Evolutionary conservation across 768 basidiomycete species (phyloP).

Genomic region (Hypholoma fasciculare): DNA sequence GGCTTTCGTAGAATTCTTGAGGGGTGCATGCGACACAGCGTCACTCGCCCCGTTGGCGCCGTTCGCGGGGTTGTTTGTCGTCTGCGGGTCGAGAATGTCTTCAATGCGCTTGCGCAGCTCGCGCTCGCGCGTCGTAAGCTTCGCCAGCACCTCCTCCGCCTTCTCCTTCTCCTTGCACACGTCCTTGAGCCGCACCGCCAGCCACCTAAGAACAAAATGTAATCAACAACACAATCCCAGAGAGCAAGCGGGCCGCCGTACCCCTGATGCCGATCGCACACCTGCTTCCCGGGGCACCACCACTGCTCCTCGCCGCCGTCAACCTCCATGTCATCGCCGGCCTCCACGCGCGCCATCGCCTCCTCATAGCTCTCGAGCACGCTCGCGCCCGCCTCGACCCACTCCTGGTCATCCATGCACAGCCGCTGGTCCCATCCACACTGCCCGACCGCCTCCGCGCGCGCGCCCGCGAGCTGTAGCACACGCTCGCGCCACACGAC

Average conservation of each 20-base stretch:
- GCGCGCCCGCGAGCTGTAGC: slow-evolving; percentile 63
- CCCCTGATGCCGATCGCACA: slow-evolving; percentile 81
- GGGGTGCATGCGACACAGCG: slow-evolving; percentile 29
- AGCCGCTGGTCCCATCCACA: slow-evolving; percentile 92
- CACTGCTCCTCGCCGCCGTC: slow-evolving; percentile 54
- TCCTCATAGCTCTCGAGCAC: slow-evolving; percentile 73
- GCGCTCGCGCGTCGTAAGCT: slow-evolving; percentile 73
- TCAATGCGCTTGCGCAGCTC: slow-evolving; percentile 79
- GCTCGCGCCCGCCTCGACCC: slow-evolving; percentile 63
- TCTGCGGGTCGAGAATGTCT: slow-evolving; percentile 60
- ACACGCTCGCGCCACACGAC: slow-evolving; percentile 71
- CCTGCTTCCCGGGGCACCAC: slow-evolving; percentile 79
- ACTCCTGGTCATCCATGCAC: slow-evolving; percentile 81
- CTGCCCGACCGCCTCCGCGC: slow-evolving; percentile 61
- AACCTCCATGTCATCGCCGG: slow-evolving; percentile 38
- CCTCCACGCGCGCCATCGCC: slow-evolving; percentile 27
- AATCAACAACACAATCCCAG: slow-evolving; percentile 9
- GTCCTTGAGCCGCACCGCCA: slow-evolving; percentile 71
- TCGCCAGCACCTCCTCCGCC: slow-evolving; percentile 64
- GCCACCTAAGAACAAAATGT: slow-evolving; percentile 55
- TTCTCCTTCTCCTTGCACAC: slow-evolving; percentile 74
- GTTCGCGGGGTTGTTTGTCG: slow-evolving; percentile 19
- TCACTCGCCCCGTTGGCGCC: slow-evolving; percentile 21
- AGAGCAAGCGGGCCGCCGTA: slow-evolving; percentile 27
- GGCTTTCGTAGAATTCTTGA: slow-evolving; percentile 37